Base-by-base conservation (phyloP, 176 grass and related monocot species). In the Paspalum notatum region DNA sequence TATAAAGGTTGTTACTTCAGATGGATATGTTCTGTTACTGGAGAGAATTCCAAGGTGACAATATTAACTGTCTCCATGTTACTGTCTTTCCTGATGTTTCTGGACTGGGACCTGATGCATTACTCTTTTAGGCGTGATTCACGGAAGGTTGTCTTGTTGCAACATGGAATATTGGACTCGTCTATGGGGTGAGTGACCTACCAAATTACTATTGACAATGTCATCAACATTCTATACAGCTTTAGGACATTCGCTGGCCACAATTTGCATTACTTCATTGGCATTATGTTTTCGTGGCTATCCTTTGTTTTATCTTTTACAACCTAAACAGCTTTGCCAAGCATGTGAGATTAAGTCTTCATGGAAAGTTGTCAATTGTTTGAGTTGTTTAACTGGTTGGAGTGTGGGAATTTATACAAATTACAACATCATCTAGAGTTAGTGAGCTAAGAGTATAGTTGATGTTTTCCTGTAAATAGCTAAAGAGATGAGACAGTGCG, bases 91-190 rank as follows among this genome's bases (percentile, higher is more conserved):
- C 24, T 7, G 13, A 26, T 77, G 40, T 82, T 70, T 83, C 41
- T 64, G 54, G 57, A 88, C 75, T 27, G 11, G 39, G 57, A 42
- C 50, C 66, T 82, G 69, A 74, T 72, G 50, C 41, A 75, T 85
- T 39, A 24, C 9, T 67, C 80, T 81, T 86, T 68, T 68, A 98
- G 95, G 92, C 90, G 71, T 78, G 95, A 94, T 85, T 98, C 95
- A 50, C 68, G 57, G 66, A 98, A 98, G 81, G 92, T 94, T 75
- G 95, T 94, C 46, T 78, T 92, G 66, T 78, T 98, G 32, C 95
- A 98, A 75, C 95, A 98, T 91, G 95, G 95, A 62, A 92, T 98
- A 87, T 27, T 98, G 84, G 95, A 98, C 76, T 94, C 95, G 2
- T 98, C 95, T 61, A 98, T 98, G 95, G 95, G 95, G 95, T 98